Evolutionary conservation across 495 filamentous ascomycete species (phyloP), one percentile per base, ranked within the genome.

Genomic region (Hypomontagnella submonticulosa): DNA sequence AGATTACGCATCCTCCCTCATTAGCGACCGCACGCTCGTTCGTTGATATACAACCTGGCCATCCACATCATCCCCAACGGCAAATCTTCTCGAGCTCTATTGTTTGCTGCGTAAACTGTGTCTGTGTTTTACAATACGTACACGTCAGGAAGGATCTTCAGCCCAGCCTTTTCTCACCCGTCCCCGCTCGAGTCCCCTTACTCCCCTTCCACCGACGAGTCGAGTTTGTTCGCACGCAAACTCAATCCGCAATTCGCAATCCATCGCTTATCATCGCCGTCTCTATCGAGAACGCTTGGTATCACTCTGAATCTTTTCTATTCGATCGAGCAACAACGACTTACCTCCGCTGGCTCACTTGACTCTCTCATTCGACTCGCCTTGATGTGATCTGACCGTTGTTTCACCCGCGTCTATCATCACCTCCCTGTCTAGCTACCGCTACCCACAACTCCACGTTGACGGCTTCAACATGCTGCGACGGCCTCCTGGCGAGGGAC

Each of bases 401-500:
- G 42, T 16, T 4, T 19, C 23, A 19, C 18, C 23, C 43, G 30
- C 7, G 36, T 12, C 18, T 27, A 11, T 56, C 11, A 4, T 18
- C 9, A 23, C 9, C 12, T 51, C 30, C 9, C n/a, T 34, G 19
- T 42, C 36, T 32, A 18, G 33, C 12, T 43, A 56, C 11, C 44
- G 33, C 44, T 48, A 55, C 61, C 57, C 52, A 63, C 61, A 11
- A 56, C 51, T 70, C 58, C 74, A 62, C 75, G 73, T 82, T 83
- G 81, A 73, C 56, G 74, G 66, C 71, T 72, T 71, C 77, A 79
- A 73, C 32, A 86, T 86, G 83, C 63, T 80, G 80, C 82, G 81
- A 80, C 82, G 82, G 81, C 82, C 82, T 72, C 79, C 79, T 69
- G 77, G 80, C 77, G 79, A 80, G 61, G 81, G 74, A 71, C 73